phyloP scores from a whole-genome alignment of 1,284 basidiomycete species.

The Ustilago trichophora region DNA sequence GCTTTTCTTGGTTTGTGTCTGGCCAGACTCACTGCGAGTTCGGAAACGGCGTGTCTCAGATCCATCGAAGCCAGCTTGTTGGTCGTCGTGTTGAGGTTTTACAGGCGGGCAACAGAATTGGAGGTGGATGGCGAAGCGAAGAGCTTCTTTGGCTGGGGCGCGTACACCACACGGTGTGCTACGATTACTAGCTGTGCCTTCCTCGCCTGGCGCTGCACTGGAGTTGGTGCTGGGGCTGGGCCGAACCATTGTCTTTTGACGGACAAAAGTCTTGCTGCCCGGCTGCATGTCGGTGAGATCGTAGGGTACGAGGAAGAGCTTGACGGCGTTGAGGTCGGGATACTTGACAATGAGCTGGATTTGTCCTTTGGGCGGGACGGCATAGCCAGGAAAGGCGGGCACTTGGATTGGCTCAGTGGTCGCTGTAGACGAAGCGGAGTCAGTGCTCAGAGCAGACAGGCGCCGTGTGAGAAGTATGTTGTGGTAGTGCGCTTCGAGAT shows the following conservation, averaged over 20 bases:
- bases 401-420: slow-evolving; percentile 1
- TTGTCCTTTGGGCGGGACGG: slow-evolving; percentile 69
- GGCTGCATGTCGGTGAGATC: slow-evolving; percentile 68
- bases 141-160: slow-evolving; percentile 30
- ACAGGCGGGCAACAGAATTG: slow-evolving; percentile 50
- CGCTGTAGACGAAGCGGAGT: not conserved
- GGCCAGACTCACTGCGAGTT: not conserved
- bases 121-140: slow-evolving; percentile 60
- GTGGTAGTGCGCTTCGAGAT: slow-evolving; percentile 64
- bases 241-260: slow-evolving; percentile 48
- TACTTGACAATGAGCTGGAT: slow-evolving; percentile 71
- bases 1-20: not conserved
- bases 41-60: slow-evolving; percentile 11
- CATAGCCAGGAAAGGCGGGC: slow-evolving; percentile 69
- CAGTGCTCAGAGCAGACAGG: slow-evolving; percentile 2
- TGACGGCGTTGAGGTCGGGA: slow-evolving; percentile 67
- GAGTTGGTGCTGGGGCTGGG: not conserved
- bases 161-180: slow-evolving; percentile 2
- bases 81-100: slow-evolving; percentile 8
- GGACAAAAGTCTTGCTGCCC: slow-evolving; percentile 57
- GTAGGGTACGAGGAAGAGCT: slow-evolving; percentile 71
- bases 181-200: not conserved
- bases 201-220: not conserved
- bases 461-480: slow-evolving; percentile 14
- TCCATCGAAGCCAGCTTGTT: slow-evolving; percentile 24